phyloP scores from a whole-genome alignment of 768 basidiomycete species.

The Phlebiopsis flavidoalba region DNA sequence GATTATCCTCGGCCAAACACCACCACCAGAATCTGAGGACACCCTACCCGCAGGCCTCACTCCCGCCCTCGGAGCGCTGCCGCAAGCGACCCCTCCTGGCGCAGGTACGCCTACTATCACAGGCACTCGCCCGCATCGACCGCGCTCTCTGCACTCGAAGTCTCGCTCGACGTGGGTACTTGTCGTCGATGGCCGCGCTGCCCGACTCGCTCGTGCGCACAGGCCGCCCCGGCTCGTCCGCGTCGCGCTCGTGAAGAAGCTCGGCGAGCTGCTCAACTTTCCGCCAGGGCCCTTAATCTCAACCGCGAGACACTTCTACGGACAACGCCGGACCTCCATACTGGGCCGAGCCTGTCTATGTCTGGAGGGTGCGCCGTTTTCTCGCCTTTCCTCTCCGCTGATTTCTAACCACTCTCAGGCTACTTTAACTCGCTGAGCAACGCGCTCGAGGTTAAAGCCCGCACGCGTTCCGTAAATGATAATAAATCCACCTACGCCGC shows the following conservation, averaged over 20 bases:
- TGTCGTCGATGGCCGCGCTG: conserved; percentile 75
- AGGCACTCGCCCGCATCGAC: conserved; percentile 89
- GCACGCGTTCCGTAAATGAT: conserved; percentile 81
- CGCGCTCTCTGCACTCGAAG: conserved; percentile 81
- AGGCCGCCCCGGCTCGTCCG: conserved; percentile 78
- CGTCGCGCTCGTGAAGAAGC: conserved; percentile 82
- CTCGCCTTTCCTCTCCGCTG: background rate
- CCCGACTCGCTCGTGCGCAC: conserved; percentile 73
- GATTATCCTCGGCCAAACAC: conserved; percentile 76
- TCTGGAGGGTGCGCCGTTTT: conserved; percentile 58
- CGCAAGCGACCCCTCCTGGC: conserved; percentile 72
- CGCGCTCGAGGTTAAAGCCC: conserved; percentile 81
- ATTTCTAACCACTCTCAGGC: conserved; percentile 31
- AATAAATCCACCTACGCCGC: conserved; percentile 92
- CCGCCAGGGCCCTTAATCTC: conserved; percentile 86
- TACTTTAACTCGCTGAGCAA: conserved; percentile 82
- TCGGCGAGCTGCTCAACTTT: conserved; percentile 90
- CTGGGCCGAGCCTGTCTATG: conserved; percentile 93
- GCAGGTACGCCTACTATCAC: conserved; percentile 88
- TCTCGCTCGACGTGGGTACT: conserved; percentile 76
- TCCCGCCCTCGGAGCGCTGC: conserved; percentile 50
- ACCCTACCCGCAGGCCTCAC: conserved; percentile 40
- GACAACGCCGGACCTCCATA: conserved; percentile 91
- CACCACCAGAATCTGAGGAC: conserved; percentile 50
- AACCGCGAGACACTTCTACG: conserved; percentile 85